Base-by-base conservation (phyloP, 2,329 filamentous ascomycete genomes). In the Fusarium camptoceras region DNA sequence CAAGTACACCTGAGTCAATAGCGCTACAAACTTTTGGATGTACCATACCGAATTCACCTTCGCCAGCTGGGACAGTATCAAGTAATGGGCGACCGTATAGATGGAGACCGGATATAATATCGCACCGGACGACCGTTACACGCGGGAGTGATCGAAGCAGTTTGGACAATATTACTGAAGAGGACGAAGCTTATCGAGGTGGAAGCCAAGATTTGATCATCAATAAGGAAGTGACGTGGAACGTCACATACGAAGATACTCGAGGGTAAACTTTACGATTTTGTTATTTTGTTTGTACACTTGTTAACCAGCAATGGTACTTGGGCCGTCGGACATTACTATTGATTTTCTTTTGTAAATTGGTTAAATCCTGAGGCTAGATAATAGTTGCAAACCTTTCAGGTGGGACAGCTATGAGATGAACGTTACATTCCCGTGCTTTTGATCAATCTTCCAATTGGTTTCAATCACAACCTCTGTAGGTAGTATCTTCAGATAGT, bases 121-220 rank as follows among this genome's bases (percentile, higher is more conserved):
- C 63, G 1, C 62, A 37, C 15, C 51, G 61, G 10, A 37, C 49
- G 0, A 67, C 63, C 0, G 57, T 47, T 5, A 25, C 55, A 9
- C 54, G 55, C 7, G 24, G 47, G 11, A 31, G 46, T 2, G 43
- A 28, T 2, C 20, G 39, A n/a, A 64, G 54, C 22, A 71, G 37
- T 10, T 48, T 42, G 8, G 69, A 67, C 2, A 39, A 68, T 18
- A 9, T 61, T 5, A 65, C 69, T 2, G 61, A 72, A 6, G 64
- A 70, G 34, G 67, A 47, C 11, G 44, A 50, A 16, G 53, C 42
- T 11, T 73, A 63, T 11, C 56, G 70, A 6, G 54, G 55, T n/a
- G 70, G 70, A 8, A 73, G 70, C 43, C 70, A 72, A 11, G 70
- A 73, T 8, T 41, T 73, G 57, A 73, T 73, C 10, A 73, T 72